Evolutionary conservation across 495 filamentous ascomycete genomes (phyloP).

Genomic region (Letharia columbiana): DNA sequence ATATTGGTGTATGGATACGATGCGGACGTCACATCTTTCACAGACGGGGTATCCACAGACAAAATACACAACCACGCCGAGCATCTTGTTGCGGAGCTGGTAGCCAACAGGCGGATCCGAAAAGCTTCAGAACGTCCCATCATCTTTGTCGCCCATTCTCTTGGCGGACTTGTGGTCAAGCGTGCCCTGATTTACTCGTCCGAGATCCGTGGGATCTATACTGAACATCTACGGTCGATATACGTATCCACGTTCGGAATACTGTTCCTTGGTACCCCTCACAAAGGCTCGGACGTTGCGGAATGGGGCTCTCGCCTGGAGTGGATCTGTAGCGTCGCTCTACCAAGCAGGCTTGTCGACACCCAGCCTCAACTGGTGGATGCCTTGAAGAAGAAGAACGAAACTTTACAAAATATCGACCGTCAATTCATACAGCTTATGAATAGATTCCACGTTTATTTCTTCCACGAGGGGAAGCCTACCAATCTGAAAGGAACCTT

Average conservation of each 20-base stretch:
- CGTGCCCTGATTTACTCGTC: conserved; percentile 58
- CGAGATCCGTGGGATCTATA: conserved; percentile 54
- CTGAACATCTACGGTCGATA: conserved; percentile 66
- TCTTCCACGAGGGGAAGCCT: conserved; percentile 62
- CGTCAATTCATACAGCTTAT: conserved; percentile 66
- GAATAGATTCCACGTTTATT: conserved; percentile 61
- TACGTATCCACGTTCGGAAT: conserved; percentile 79
- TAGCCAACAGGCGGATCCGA: conserved; percentile 52
- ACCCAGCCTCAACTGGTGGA: conserved; percentile 60
- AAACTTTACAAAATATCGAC: conserved; percentile 75
- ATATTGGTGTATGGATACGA: conserved; percentile 83
- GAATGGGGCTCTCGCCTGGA: conserved; percentile 69
- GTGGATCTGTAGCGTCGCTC: conserved; percentile 58
- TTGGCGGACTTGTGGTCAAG: conserved; percentile 77
- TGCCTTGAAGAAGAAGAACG: conserved; percentile 67
- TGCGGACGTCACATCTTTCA: conserved; percentile 61
- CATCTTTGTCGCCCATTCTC: conserved; percentile 76
- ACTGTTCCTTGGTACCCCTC: conserved; percentile 82
- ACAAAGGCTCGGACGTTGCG: conserved; percentile 68
- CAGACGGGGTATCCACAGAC: conserved; percentile 55
- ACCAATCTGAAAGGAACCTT: conserved; percentile 50
- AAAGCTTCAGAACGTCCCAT: conserved; percentile 56
- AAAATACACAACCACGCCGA: conserved; percentile 78
- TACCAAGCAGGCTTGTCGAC: conserved; percentile 64
- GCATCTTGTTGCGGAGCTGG: conserved; percentile 56